Evolutionary conservation across 2,329 filamentous ascomycete species (phyloP), one percentile per base, ranked within the genome.

Genomic region (Fusarium robinianum): DNA sequence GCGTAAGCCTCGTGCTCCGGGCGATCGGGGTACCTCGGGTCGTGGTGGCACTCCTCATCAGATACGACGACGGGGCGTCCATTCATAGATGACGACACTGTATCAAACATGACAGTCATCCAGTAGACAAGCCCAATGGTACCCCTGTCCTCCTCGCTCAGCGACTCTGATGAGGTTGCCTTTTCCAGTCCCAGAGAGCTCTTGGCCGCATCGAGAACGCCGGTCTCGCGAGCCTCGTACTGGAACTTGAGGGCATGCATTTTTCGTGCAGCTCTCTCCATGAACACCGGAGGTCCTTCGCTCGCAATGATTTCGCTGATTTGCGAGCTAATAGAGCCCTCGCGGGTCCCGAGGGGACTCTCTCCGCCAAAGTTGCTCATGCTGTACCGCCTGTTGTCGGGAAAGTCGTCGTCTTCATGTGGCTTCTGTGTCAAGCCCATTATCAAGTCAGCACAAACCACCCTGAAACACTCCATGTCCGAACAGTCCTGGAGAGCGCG

Each of bases 51-150:
- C 46, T 71, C 68, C 26, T 73, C 68, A 21, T 72, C 70, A 0
- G 64, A 62, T 5, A 73, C 62, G 1, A 68, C 66, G 3, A 71
- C 61, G 2, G 62, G 59, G 12, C 63, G 50, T 19, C 63, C 51
- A 40, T 77, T 71, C 68, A 82, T 78, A 3, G 77, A 77, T 1
- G 79, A 72, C 1, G 76, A 79, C 11, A 81, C 62, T 0, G 79
- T 81, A 58, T 82, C 79, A 27, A 80, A 78, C 79, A 82, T 82
- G 33, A 81, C 68, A 1, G 75, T 77, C 29, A 83, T 67, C 80
- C 79, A 83, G 58, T 78, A 81, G 10, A 83, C 60, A 8, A 83
- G 63, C n/a, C 77, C 71, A 18, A 82, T 68, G 0, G 80, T 81
- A 15, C 71, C 62, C 12, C 60, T 62, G 14, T 71, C 66, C 41